Evolutionary conservation across 768 basidiomycete species (phyloP), one percentile per base, ranked within the genome.

Genomic region (Lyophyllum shimeji): DNA sequence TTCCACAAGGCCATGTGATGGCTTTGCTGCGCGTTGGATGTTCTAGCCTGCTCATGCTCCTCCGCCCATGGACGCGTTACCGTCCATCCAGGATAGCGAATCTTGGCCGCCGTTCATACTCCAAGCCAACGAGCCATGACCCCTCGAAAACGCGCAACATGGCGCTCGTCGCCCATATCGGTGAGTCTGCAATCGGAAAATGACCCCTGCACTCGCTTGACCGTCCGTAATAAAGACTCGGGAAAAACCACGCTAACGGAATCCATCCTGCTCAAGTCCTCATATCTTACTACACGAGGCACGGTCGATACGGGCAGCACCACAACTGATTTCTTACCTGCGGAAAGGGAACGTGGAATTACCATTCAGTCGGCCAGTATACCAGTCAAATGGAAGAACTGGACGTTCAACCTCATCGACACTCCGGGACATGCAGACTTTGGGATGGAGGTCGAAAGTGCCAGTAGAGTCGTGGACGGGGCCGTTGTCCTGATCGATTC

Each of bases 391-490:
- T 93, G 92, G 92, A 87, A 86, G 67, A 70, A 86, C 52, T 91
- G 89, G 88, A 85, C 81, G 1, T 88, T 90, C 71, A 95, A 94
- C 66, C 81, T 95, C 44, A 86, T 95, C 45, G 93, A 95, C 64
- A 95, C 93, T 2, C 93, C 93, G 15, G 93, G 93, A 33, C 93
- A 95, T 71, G 93, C 91, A 4, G 93, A 95, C 68, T 95, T 95
- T 71, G 93, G 93, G n/a, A 94, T 95, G 92, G 93, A 95, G 65
- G 93, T 95, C 24, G 93, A 95, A 71, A 90, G 92, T 64, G 93
- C 93, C 7, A 94, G 92, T 65, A 84, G 93, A 25, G 88, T 95
- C 15, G 84, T 94, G 3, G 93, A 95, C 60, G 93, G 93, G 53
- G 93, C 92, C 15, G 85, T 95, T 25, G 89, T 95, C 27, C 71